Base-by-base conservation (phyloP, 225 moss, liverwort and hornwort species). In the Physcomitrium patens region DNA sequence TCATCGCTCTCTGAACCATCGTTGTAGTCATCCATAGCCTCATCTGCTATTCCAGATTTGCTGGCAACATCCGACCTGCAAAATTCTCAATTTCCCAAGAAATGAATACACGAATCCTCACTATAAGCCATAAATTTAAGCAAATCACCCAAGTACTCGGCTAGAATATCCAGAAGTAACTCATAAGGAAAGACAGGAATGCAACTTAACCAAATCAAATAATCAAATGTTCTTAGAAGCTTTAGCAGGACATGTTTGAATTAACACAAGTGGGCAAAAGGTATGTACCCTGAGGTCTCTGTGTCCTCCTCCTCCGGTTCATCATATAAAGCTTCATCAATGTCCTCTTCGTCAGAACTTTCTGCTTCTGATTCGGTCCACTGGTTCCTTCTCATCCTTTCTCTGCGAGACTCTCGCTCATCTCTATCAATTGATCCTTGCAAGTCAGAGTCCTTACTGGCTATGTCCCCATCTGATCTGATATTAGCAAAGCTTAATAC, bases 41-140 rank as follows among this genome's bases (percentile, higher is more conserved):
- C 91, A 82, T 99, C 95, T 69, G 84, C 97, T 75, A 93, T 84
- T 68, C 90, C 97, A 75, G 97, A 99, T 82, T 99, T 93, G 81
- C 94, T 99, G 45, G 81, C 91, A 73, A 93, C 83, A 72, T 99
- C 97, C 74, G 95, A 95, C 76, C 88, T 89, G 63, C 77, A 15
- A 80, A 60, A 74, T 70, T 68, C 44, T 7, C 63, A 79, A 68
- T 47, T 59, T 57, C 48, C 51, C 63, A 50, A 79, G 31, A 37
- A 37, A 37, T 37, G 31, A 37, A 37, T 37, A 1, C 31, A 37
- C 31, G 4, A 37, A 37, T 37, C 31, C 31, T 37, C 7, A 1
- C 7, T 2, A 37, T 2, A 37, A 37, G 31, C 31, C 31, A 37
- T 37, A 37, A 37, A 7, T 37, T 37, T 4, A 22, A 62, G 12